Conservation (phyloP, 371 early-diverging fungal genomes). For the Syncephalastrum sp. region DNA sequence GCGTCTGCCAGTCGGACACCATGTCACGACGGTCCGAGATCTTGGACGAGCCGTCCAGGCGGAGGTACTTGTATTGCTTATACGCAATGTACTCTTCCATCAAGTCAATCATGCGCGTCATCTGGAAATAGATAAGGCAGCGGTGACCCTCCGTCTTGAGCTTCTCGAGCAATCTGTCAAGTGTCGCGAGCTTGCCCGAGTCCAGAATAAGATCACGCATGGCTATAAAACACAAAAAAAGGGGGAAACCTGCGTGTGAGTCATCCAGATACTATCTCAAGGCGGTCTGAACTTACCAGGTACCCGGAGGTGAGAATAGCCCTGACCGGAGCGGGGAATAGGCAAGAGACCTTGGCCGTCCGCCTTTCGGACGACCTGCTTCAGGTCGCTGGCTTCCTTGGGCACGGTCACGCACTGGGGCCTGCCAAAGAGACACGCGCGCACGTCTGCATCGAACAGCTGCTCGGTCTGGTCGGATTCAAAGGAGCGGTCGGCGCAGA, state of each 20-base stretch:
- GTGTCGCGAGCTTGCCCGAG: constrained; percentile 91
- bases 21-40: constrained; percentile 90
- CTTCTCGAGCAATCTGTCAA: constrained; percentile 86
- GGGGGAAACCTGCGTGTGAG: neutral
- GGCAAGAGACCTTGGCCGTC: constrained; percentile 34
- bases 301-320: constrained; percentile 45
- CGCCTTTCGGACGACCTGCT: constrained; percentile 19
- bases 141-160: constrained; percentile 93
- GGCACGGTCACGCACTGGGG: constrained; percentile 24
- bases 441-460: constrained; percentile 49
- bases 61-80: constrained; percentile 87
- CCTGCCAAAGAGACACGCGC: constrained; percentile 53
- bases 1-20: constrained; percentile 92
- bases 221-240: constrained; percentile 36
- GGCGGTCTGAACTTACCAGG: constrained; percentile 29
- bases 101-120: constrained; percentile 98
- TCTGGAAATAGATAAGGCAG: constrained; percentile 97
- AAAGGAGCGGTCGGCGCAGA: constrained; percentile 70
- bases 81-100: constrained; percentile 94
- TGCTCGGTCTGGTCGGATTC: constrained; percentile 49
- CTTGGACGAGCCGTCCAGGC: constrained; percentile 96
- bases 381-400: constrained; percentile 18
- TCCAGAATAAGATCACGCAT: constrained; percentile 85
- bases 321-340: constrained; percentile 33
- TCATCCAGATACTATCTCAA: neutral